A percentile compares a stretch with the other conserved stretches of the same genome.
These are phyloP conservation scores for Sugiyamaella marilandica DNA, from an alignment of 805 yeast species.

Conservation along the genomic window DNA sequence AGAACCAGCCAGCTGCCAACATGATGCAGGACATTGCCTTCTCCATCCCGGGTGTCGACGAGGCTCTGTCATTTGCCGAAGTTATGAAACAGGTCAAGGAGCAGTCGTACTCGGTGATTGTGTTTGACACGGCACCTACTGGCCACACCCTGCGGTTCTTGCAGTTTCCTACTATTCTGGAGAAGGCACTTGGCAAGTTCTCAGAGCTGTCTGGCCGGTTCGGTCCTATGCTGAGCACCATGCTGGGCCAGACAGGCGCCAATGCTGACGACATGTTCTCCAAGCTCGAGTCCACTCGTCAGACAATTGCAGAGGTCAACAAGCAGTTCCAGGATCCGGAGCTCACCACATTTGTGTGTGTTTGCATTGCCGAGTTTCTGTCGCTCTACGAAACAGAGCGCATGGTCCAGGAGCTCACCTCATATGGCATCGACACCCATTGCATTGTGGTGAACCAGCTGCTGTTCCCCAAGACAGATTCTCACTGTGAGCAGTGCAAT, in stretches of 20 bases:
- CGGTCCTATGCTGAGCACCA: conserved; percentile 81
- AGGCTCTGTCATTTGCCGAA: conserved; percentile 96
- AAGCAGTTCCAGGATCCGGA: conserved; percentile 95
- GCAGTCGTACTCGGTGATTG: conserved; percentile 74
- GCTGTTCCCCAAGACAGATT: conserved; percentile 68
- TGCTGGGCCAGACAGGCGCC: conserved; percentile 55
- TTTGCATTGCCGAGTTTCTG: conserved; percentile 94
- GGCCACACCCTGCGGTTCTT: conserved; percentile 95
- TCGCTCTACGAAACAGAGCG: conserved; percentile 97
- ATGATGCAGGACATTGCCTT: conserved; percentile 89
- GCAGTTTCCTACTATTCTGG: conserved; percentile 89
- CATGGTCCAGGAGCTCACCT: conserved; percentile 91
- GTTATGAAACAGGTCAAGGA: conserved; percentile 93
- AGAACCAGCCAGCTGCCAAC: conserved; percentile 50
- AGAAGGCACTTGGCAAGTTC: conserved; percentile 79
- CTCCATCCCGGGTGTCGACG: conserved; percentile 97
- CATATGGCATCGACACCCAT: conserved; percentile 94
- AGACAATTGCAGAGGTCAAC: conserved; percentile 79
- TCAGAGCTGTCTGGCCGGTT: conserved; percentile 78
- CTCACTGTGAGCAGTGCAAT: conserved; percentile 80
- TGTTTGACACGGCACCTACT: conserved; percentile 99
- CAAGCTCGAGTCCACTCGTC: conserved; percentile 76
- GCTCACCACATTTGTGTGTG: conserved; percentile 87
- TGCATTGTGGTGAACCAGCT: conserved; percentile 94
- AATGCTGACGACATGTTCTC: conserved; percentile 60